phyloP scores from a whole-genome alignment of 2,329 filamentous ascomycete species.

The Pyricularia pennisetigena region DNA sequence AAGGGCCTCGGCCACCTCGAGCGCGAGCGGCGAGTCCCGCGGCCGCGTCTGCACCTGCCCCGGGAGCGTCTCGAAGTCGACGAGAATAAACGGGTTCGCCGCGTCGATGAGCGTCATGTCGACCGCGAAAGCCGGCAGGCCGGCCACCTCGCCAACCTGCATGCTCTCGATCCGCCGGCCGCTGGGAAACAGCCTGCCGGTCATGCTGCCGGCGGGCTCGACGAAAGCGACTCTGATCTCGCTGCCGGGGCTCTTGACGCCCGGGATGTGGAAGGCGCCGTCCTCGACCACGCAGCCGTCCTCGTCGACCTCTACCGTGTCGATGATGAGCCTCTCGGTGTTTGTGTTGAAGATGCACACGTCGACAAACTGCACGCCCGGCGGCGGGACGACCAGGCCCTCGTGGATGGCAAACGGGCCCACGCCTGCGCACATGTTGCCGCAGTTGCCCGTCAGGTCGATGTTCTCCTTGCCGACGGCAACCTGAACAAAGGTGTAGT shows the following conservation, averaged over 20 bases:
- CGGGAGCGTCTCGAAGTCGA: conserved; percentile 36
- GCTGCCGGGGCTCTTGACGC: conserved; percentile 42
- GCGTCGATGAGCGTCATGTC: conserved; percentile 22
- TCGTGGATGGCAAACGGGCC: conserved; percentile 50
- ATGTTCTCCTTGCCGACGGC: conserved; percentile 44
- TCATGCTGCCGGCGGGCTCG: conserved; percentile 50
- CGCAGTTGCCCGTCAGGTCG: conserved; percentile 52
- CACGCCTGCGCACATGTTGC: conserved; percentile 51
- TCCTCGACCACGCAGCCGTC: conserved; percentile 33
- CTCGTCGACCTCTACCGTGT: conserved; percentile 39
- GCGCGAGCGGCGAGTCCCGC: conserved; percentile 18
- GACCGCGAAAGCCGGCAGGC: conserved; percentile 17
- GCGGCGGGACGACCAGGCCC: conserved; percentile 23
- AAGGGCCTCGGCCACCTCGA: conserved; percentile 35
- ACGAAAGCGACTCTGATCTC: conserved; percentile 49
- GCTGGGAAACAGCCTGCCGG: conserved; percentile 47
- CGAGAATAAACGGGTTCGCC: conserved; percentile 35
- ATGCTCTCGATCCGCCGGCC: conserved; percentile 37
- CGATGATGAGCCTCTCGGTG: conserved; percentile 44
- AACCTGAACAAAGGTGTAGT: conserved; percentile 54
- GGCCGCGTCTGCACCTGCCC: conserved; percentile 29
- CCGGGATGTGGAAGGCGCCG: conserved; percentile 47
- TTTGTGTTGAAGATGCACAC: conserved; percentile 52
- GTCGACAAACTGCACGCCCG: conserved; percentile 10
- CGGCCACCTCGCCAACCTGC: conserved; percentile 24